These are phyloP conservation scores for Ampelomyces quisqualis DNA, from an alignment of 2,329 filamentous ascomycete species.

Conservation along the genomic window DNA sequence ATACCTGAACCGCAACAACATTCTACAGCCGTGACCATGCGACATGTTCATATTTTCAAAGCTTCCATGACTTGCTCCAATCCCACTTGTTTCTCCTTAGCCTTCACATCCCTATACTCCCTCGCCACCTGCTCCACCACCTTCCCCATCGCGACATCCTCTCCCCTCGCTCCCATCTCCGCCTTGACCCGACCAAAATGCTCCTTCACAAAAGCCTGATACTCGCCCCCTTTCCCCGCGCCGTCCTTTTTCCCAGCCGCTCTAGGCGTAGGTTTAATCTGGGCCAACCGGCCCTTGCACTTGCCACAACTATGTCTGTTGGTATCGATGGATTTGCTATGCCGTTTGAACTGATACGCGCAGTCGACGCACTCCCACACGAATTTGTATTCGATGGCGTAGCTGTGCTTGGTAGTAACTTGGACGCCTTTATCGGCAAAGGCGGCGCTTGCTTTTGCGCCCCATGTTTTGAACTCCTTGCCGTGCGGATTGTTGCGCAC, in stretches of 20 bases:
- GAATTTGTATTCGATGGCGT: constrained; percentile 90
- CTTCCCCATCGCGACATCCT: constrained; percentile 55
- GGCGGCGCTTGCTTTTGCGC: constrained; percentile 52
- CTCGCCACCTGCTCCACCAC: constrained; percentile 68
- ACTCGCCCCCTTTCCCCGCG: constrained; percentile 48
- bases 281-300: constrained; percentile 69
- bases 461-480: constrained; percentile 77
- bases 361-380: constrained; percentile 77
- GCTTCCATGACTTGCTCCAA: constrained; percentile 26
- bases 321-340: constrained; percentile 82
- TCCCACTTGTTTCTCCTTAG: constrained; percentile 14
- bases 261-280: constrained; percentile 77
- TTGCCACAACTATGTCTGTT: constrained; percentile 69
- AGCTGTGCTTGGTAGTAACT: constrained; percentile 87
- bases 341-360: constrained; percentile 71
- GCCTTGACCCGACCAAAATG: constrained; percentile 59
- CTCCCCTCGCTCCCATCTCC: constrained; percentile 53
- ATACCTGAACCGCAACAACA: no score
- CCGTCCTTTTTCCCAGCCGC: constrained; percentile 19
- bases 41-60: constrained; percentile 28
- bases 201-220: constrained; percentile 64
- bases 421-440: constrained; percentile 65
- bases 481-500: constrained; percentile 79
- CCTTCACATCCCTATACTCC: constrained; percentile 58
- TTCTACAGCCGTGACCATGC: no score